These are phyloP conservation scores for Taxawa tesnikishii DNA, from an alignment of 2,329 filamentous ascomycete genomes.

Conservation along the genomic window DNA sequence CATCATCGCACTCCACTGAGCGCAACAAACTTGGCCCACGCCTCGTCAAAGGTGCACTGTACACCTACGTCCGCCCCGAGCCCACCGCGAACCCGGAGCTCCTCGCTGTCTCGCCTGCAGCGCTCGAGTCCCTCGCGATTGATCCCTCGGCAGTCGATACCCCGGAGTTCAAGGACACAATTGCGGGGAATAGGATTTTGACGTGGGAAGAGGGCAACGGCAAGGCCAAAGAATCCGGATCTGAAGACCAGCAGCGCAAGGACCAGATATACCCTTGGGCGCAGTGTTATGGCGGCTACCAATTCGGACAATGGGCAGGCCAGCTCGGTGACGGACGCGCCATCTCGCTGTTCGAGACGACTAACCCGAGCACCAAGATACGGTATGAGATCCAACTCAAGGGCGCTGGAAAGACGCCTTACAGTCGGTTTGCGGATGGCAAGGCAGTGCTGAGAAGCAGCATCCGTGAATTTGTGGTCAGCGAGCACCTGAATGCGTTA, in stretches of 20 bases:
- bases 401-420: conserved; percentile 84
- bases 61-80: conserved; percentile 83
- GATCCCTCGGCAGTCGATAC: conserved; percentile 53
- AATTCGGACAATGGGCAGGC: conserved; percentile 74
- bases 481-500: conserved; percentile 76
- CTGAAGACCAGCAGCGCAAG: conserved; percentile 43
- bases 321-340: conserved; percentile 91
- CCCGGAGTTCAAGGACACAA: conserved; percentile 62
- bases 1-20: conserved; percentile 67
- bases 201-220: conserved; percentile 56
- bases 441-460: conserved; percentile 86
- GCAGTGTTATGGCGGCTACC: conserved; percentile 82
- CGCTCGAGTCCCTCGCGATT: conserved; percentile 72
- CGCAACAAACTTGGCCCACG: conserved; percentile 67
- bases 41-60: conserved; percentile 72
- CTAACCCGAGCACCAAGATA: conserved; percentile 55
- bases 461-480: conserved; percentile 88
- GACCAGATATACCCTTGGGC: conserved; percentile 88
- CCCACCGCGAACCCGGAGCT: conserved; percentile 60
- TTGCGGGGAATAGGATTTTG: conserved; percentile 71
- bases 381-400: conserved; percentile 91
- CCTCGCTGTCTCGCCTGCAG: conserved; percentile 65
- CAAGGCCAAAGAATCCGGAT: conserved; percentile 8
- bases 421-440: conserved; percentile 91
- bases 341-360: conserved; percentile 86